Percentiles rank a stretch among this genome's conserved stretches.
Evolutionary conservation across 805 yeast genomes (phyloP).

Genomic region (Starmerella stigmatis): DNA sequence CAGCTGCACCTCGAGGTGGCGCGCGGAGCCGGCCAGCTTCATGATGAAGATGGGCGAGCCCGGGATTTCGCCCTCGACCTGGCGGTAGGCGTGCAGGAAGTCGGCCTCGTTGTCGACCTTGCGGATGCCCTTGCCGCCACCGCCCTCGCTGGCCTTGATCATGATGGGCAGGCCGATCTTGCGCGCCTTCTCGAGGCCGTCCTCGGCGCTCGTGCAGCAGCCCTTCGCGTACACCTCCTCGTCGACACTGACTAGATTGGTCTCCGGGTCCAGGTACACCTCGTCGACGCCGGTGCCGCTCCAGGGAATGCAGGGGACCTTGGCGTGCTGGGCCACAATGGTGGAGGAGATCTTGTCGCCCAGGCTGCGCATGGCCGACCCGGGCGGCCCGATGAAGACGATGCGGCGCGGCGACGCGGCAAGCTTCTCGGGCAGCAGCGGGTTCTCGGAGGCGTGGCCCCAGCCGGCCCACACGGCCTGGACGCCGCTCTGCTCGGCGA

Average conservation of each 20-base stretch:
- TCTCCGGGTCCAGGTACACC: constrained; percentile 55
- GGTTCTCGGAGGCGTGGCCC: constrained; percentile 99
- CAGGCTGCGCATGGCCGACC: constrained; percentile 97
- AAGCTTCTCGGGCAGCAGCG: constrained; percentile 80
- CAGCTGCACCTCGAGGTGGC: constrained; percentile 96
- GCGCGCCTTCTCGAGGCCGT: constrained; percentile 77
- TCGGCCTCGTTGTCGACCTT: constrained; percentile 80
- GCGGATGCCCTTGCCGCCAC: constrained; percentile 99
- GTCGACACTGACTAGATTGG: constrained; percentile 79
- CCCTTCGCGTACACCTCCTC: constrained; percentile 79
- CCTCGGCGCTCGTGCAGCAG: constrained; percentile 75
- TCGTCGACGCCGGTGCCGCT: constrained; percentile 94
- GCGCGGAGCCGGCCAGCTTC: constrained; percentile 94
- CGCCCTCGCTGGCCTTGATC: constrained; percentile 99
- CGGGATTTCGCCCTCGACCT: constrained; percentile 95
- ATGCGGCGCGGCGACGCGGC: constrained; percentile 88
- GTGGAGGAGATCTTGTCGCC: constrained; percentile 98
- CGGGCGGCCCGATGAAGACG: constrained; percentile 97
- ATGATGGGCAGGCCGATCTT: constrained; percentile 94
- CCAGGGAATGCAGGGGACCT: constrained; percentile 99
- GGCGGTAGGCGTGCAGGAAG: constrained; percentile 66
- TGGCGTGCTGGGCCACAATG: constrained; percentile 97
- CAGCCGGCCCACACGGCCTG: constrained; percentile 99
- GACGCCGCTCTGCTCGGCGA: constrained; percentile 92
- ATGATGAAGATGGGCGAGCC: constrained; percentile 97